These are phyloP conservation scores for Diddensiella caesifluorescens DNA, from an alignment of 805 yeast genomes.

Conservation along the genomic window DNA sequence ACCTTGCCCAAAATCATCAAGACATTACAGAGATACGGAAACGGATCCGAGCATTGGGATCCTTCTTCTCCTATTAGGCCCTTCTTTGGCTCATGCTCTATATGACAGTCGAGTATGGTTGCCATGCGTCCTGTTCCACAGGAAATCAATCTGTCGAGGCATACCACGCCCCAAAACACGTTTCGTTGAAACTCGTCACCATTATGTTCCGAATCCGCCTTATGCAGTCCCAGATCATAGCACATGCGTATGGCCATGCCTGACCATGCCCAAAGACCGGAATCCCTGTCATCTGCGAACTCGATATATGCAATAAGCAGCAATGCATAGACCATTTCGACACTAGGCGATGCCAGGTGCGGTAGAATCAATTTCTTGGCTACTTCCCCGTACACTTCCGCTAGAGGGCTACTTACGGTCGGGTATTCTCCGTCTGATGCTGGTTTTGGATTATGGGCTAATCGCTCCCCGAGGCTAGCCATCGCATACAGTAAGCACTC, in stretches of 20 bases:
- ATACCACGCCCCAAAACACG: conserved; percentile 27
- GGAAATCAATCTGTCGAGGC: conserved; percentile 25
- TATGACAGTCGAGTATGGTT: conserved; percentile 21
- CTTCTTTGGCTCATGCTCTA: conserved; percentile 21
- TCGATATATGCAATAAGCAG: conserved; percentile 27
- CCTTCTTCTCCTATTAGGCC: conserved; percentile 11
- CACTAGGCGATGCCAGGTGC: conserved; percentile 24
- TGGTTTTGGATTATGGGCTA: conserved; percentile 8
- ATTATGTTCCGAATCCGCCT: conserved; percentile 11
- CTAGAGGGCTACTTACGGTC: background rate
- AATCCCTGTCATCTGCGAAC: conserved; percentile 27
- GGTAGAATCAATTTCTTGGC: conserved; percentile 26
- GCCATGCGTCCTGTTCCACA: conserved; percentile 27
- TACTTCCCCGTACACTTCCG: conserved; percentile 23
- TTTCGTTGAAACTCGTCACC: conserved; percentile 19
- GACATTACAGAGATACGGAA: conserved; percentile 25
- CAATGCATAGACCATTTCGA: conserved; percentile 26
- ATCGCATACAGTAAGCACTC: conserved; percentile 26
- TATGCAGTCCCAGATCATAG: conserved; percentile 27
- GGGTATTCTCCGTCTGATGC: background rate
- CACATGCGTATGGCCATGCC: conserved; percentile 30
- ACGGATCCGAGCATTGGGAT: conserved; percentile 21
- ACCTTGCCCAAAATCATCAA: conserved; percentile 24
- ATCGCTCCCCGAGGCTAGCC: conserved; percentile 23
- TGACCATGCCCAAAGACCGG: conserved; percentile 29